phyloP scores from a whole-genome alignment of 129 eudicot genomes.

The Lonicera japonica region DNA sequence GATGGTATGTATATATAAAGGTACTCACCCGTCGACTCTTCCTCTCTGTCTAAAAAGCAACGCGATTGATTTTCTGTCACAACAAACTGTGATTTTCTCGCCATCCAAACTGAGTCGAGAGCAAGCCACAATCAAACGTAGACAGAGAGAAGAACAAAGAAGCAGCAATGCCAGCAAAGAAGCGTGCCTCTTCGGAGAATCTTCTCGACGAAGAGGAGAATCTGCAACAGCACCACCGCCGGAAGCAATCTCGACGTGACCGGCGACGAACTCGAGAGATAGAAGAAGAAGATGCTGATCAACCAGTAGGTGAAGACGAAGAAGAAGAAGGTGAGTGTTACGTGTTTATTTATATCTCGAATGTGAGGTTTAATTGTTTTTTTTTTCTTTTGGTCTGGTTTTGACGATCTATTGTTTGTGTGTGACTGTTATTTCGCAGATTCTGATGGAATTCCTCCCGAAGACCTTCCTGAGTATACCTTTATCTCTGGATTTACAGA shows the following conservation, averaged over 20 bases:
- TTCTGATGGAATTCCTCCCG: constrained; percentile 19
- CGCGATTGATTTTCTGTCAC: no score
- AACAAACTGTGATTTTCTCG: no score
- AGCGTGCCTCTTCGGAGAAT: neutral
- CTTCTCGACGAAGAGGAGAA: neutral
- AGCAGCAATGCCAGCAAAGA: constrained; percentile 5
- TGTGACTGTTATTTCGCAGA: constrained; percentile 5
- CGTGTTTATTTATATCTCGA: neutral
- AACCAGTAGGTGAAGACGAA: neutral
- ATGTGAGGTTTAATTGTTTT: neutral
- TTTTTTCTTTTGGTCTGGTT: neutral
- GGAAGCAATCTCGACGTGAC: constrained; percentile 6
- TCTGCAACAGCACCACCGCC: constrained; percentile 4
- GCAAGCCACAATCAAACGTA: no score
- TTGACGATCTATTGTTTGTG: neutral
- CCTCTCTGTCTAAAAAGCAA: no score
- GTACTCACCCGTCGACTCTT: no score
- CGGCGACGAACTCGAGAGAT: neutral
- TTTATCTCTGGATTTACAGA: constrained; percentile 1
- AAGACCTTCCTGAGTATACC: constrained; percentile 19
- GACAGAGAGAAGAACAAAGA: no score
- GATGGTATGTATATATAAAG: no score
- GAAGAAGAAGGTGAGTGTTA: neutral
- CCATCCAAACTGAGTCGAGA: no score
- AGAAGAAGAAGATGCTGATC: neutral